Base-by-base conservation (phyloP, 352 stramenopile genomes). In the Halophytophthora polymorphica region DNA sequence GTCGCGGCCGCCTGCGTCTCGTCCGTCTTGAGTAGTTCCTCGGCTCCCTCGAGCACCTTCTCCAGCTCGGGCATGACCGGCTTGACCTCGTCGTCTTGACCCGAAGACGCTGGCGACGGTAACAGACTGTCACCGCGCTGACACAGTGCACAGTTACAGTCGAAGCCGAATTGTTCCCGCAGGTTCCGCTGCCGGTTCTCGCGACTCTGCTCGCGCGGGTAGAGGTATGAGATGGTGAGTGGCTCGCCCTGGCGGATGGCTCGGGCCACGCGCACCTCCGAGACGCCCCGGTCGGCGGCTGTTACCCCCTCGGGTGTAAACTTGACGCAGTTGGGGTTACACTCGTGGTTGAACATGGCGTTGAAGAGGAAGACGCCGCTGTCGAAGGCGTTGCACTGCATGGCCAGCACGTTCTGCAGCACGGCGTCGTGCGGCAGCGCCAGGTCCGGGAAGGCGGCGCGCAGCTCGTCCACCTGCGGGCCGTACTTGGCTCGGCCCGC, bases 301-400 rank as follows among this genome's bases (percentile, higher is more conserved):
- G 51, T 19, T 8, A 35, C 41, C 39, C 58, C 47, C 37, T 90
- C 70, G 8, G 77, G 79, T 28, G 67, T 86, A 58, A 97, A 97
- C 67, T 98, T 98, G 63, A 97, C 82, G 60, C 93, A 98, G 53
- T 98, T 98, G 28, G 93, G 90, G 66, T 97, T 88, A 64, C 88
- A 95, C 35, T 89, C 77, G 65, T 98, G 93, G 72, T 98, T 98
- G 58, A 98, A 93, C 71, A 98, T 97, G 18, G 88, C 88, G 50
- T 93, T 95, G 62, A 96, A 93, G 15, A 96, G 66, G 56, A 97
- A 98, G 21, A 98, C 67, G 28, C 93, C 93, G 25, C 87, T 97
- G 58, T 96, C 86, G 33, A 98, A 97, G 1, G 88, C 90, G 51
- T 98, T 98, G 73, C 95, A 98, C 58, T 96, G 85, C 67, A 98